Base-by-base conservation (phyloP, 805 yeast species). In the Candida golubevii region DNA sequence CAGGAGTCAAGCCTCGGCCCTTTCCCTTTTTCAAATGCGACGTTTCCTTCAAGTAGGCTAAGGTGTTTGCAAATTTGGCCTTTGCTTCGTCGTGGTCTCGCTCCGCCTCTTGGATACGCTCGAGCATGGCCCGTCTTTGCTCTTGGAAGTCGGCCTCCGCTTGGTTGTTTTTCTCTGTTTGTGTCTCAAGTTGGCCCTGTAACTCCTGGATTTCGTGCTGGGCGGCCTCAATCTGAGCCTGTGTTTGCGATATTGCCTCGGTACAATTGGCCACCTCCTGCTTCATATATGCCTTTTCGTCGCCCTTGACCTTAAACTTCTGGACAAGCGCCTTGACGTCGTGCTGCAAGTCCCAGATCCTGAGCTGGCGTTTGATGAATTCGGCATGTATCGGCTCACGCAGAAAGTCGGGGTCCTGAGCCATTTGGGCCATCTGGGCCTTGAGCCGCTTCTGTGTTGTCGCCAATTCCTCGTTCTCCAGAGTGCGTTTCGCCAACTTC, bases 281-380 rank as follows among this genome's bases (percentile, higher is more conserved):
- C 8, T 61, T 55, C 79, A 82, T 83, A 61, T 85, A 89, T 39
- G 69, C 77, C 37, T 71, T 75, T 54, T 88, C 96, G 31, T 78
- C 79, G 1, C 61, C 60, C 35, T 72, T 71, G 6, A 81, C 69
- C 26, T 72, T 73, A 1, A 75, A 55, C 48, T 72, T 72, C 11
- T 66, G 62, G n/a, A 73, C 62, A 36, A 73, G 61, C 27, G 62
- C 70, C 29, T 66, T 62, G 3, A 83, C 63, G 40, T 73, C 69
- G 7, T 72, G 72, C 46, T 74, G 72, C 31, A 82, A 56, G 6
- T 71, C 69, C 56, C 74, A 63, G n/a, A 73, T 70, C 45, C 67
- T 61, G 26, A 60, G 47, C 48, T 78, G 76, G 49, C 67, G 71
- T 13, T 51, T 48, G 26, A 71, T 61, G 50, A 66, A 65, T 32